Percentiles rank a stretch among this genome's conserved stretches.
These are phyloP conservation scores for Nowakowskiella sp. DNA, from an alignment of 192 early-diverging fungal species.

Conservation along the genomic window DNA sequence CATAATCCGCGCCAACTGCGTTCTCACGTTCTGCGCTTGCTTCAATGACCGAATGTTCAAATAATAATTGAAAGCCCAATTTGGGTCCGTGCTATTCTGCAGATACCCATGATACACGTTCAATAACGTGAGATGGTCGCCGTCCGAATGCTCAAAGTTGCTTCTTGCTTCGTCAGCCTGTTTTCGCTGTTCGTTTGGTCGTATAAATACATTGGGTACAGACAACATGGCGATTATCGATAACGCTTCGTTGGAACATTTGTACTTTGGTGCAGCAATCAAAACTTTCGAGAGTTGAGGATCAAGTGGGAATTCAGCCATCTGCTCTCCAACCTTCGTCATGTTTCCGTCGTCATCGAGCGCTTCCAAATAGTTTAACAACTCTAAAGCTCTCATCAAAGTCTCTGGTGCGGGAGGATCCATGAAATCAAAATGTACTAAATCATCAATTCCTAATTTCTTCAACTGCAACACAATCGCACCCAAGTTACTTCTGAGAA, in stretches of 20 bases:
- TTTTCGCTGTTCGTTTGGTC: conserved; percentile 83
- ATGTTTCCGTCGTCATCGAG: conserved; percentile 93
- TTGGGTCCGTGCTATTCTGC: conserved; percentile 48
- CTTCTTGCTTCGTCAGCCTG: conserved; percentile 85
- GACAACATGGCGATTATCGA: conserved; percentile 87
- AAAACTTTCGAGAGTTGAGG: conserved; percentile 93
- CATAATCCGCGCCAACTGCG: conserved; percentile 80
- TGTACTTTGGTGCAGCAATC: conserved; percentile 72
- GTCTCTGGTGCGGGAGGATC: conserved; percentile 98
- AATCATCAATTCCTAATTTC: conserved; percentile 92
- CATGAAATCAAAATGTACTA: conserved; percentile 99
- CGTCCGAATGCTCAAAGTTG: conserved; percentile 87
- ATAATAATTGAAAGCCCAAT: conserved; percentile 94
- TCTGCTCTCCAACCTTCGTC: conserved; percentile 69
- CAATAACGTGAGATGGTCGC: conserved; percentile 93
- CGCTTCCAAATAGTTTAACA: conserved; percentile 90
- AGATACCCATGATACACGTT: conserved; percentile 95
- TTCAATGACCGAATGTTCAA: conserved; percentile 84
- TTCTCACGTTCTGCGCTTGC: conserved; percentile 84
- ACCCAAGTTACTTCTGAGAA: conserved; percentile 91
- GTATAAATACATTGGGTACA: conserved; percentile 83
- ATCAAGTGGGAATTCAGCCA: conserved; percentile 97
- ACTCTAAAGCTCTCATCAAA: conserved; percentile 93
- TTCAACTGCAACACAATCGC: conserved; percentile 95
- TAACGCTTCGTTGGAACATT: conserved; percentile 89